Conservation (phyloP, 805 yeast species). For the Starmerella asiatica region DNA sequence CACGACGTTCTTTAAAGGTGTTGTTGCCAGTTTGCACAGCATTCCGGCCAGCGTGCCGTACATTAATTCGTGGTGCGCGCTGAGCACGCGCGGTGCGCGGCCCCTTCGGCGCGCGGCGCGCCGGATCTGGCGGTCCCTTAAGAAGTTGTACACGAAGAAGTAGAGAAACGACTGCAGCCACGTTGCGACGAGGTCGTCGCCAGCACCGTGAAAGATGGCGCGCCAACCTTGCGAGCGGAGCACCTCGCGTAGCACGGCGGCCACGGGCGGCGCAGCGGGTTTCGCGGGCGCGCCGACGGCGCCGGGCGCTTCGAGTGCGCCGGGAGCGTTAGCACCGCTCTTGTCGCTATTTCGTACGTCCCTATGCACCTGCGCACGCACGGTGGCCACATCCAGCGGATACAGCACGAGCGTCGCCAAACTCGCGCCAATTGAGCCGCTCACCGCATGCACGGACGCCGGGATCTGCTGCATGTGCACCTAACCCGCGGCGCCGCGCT, state of each 20-base stretch:
- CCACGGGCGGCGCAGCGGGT: slow-evolving; percentile 36
- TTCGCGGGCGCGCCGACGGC: not conserved
- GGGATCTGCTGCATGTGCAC: slow-evolving; percentile 17
- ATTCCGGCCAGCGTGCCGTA: slow-evolving; percentile 26
- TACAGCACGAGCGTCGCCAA: slow-evolving; percentile 23
- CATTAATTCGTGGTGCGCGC: slow-evolving; percentile 23
- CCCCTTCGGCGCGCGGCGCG: not conserved
- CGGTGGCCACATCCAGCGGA: slow-evolving; percentile 26
- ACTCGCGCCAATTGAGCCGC: slow-evolving; percentile 28
- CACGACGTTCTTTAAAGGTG: slow-evolving; percentile 25
- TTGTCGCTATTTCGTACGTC: slow-evolving; percentile 4
- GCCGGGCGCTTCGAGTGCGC: too few relatives aligned
- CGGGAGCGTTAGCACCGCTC: not conserved
- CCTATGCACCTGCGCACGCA: slow-evolving; percentile 26
- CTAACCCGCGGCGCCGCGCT: not conserved
- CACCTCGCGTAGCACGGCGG: slow-evolving; percentile 64
- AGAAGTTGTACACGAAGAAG: slow-evolving; percentile 25
- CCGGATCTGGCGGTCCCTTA: slow-evolving; percentile 20
- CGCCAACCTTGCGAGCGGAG: slow-evolving; percentile 53
- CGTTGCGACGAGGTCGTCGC: slow-evolving; percentile 32
- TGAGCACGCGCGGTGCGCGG: slow-evolving; percentile 21
- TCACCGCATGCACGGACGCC: slow-evolving; percentile 22
- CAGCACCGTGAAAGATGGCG: slow-evolving; percentile 67
- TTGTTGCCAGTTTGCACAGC: slow-evolving; percentile 24
- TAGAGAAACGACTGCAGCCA: slow-evolving; percentile 25